Evolutionary conservation across 163 green algal species (phyloP).

Genomic region (Coccomyxa subellipsoidea): DNA sequence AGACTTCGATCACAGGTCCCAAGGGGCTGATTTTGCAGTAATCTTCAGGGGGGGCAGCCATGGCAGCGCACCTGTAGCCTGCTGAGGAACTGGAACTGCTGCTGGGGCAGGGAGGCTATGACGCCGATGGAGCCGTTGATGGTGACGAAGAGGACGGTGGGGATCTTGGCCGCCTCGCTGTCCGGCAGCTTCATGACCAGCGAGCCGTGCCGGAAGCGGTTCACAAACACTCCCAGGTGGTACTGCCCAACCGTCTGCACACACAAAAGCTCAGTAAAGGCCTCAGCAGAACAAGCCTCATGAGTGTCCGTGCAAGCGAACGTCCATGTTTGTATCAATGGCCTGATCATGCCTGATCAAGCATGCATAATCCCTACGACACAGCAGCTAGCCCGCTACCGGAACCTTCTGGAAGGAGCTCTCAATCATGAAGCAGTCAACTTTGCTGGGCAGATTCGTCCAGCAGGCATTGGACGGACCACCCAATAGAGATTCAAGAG

Average conservation of each 20-base stretch:
- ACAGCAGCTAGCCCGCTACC: too few relatives aligned
- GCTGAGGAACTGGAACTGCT: constrained; percentile 69
- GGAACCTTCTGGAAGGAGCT: too few relatives aligned
- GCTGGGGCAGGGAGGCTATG: constrained; percentile 71
- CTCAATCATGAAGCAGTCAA: too few relatives aligned
- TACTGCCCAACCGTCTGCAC: constrained; percentile 76
- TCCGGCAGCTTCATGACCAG: constrained; percentile 95
- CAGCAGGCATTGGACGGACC: too few relatives aligned
- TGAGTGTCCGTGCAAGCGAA: not conserved
- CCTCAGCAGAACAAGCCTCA: not conserved
- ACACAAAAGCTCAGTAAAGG: not conserved
- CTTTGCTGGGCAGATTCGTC: too few relatives aligned
- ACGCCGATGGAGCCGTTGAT: constrained; percentile 89
- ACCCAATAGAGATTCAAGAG: too few relatives aligned
- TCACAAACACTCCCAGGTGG: constrained; percentile 91
- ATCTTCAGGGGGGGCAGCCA: too few relatives aligned
- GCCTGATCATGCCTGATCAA: too few relatives aligned
- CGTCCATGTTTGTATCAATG: too few relatives aligned
- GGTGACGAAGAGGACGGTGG: constrained; percentile 83
- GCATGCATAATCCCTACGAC: too few relatives aligned
- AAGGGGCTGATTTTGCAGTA: too few relatives aligned
- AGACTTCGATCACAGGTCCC: too few relatives aligned
- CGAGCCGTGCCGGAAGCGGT: constrained; percentile 81
- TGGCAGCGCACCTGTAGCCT: constrained; percentile 72
- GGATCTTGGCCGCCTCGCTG: constrained; percentile 56